Percentiles rank a stretch among this genome's conserved stretches.
These are phyloP conservation scores for Pseudopediastrum boryanum DNA, from an alignment of 139 green algal species.

Conservation along the genomic window DNA sequence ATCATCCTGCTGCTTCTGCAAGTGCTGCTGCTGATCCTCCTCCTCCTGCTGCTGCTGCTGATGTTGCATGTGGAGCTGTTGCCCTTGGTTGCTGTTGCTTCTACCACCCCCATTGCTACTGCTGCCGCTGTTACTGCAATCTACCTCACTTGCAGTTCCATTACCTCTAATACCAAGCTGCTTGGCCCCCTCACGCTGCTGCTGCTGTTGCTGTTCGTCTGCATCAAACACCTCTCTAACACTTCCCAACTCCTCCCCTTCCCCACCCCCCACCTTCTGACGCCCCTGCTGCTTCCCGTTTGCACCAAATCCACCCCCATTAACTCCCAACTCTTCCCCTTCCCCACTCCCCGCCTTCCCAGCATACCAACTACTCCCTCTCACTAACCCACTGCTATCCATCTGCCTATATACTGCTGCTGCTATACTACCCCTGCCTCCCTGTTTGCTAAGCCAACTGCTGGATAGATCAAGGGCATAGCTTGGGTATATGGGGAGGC, in stretches of 20 bases:
- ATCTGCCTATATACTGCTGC: conserved; percentile 43
- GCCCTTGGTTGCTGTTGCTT: background rate
- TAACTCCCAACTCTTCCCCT: too few relatives aligned
- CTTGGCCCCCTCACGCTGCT: too few relatives aligned
- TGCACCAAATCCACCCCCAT: too few relatives aligned
- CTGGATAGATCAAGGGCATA: conserved; percentile 43
- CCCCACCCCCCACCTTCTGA: too few relatives aligned
- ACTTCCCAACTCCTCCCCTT: too few relatives aligned
- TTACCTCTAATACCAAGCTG: too few relatives aligned
- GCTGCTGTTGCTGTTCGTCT: too few relatives aligned
- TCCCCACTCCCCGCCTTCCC: too few relatives aligned
- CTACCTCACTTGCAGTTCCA: background rate
- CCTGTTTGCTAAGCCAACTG: conserved; percentile 51
- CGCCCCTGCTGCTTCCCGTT: too few relatives aligned
- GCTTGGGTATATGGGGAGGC: conserved; percentile 79
- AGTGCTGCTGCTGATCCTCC: background rate
- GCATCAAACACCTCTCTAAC: too few relatives aligned
- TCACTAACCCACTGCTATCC: conserved; percentile 54
- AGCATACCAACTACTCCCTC: conserved; percentile 61
- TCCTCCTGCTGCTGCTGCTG: conserved; percentile 5
- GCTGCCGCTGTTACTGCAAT: background rate
- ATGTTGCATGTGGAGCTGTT: background rate
- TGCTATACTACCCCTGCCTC: conserved; percentile 44
- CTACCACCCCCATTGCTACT: background rate
- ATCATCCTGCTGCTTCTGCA: conserved; percentile 18